These are phyloP conservation scores for Plasmodium falciparum DNA, from an alignment of 169 alveolate species.

Conservation along the genomic window DNA sequence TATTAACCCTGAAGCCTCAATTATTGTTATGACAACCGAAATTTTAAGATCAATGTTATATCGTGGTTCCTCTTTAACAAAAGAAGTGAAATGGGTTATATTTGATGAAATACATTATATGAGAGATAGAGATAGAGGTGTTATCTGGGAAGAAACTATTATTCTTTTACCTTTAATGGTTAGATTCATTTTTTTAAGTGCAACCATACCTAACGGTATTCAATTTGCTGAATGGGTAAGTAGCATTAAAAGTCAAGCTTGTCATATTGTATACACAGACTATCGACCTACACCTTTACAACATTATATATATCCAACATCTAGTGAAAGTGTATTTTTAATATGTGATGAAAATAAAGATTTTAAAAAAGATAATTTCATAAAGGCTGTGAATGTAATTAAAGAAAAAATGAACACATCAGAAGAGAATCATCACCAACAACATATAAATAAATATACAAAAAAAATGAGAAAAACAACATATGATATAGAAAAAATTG, in stretches of 20 bases:
- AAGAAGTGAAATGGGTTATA: conserved; percentile 93
- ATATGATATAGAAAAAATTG: conserved; percentile 93
- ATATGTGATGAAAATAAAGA: conserved; percentile 96
- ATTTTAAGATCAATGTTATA: conserved; percentile 98
- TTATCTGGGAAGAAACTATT: conserved; percentile 99
- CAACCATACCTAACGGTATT: conserved; percentile 99
- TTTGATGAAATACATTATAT: conserved; percentile 99
- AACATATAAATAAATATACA: conserved; percentile 66
- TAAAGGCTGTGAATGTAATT: conserved; percentile 78
- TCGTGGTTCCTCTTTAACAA: conserved; percentile 97
- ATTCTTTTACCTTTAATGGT: conserved; percentile 95
- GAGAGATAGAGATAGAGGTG: conserved; percentile 99
- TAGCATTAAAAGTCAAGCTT: conserved; percentile 97
- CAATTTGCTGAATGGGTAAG: conserved; percentile 99
- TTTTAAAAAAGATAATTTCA: conserved; percentile 86
- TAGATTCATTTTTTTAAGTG: conserved; percentile 97
- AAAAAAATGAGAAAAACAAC: conserved; percentile 70
- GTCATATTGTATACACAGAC: conserved; percentile 98
- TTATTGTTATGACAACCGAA: conserved; percentile 99
- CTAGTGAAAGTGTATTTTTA: conserved; percentile 95
- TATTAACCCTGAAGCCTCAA: conserved; percentile 97
- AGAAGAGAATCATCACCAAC: conserved; percentile 77
- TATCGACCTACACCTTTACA: conserved; percentile 98
- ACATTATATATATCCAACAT: conserved; percentile 96
- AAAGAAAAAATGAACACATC: conserved; percentile 87